These are phyloP conservation scores for Cucurbita argyrosperma DNA, from an alignment of 306 rosid genomes.

Conservation along the genomic window DNA sequence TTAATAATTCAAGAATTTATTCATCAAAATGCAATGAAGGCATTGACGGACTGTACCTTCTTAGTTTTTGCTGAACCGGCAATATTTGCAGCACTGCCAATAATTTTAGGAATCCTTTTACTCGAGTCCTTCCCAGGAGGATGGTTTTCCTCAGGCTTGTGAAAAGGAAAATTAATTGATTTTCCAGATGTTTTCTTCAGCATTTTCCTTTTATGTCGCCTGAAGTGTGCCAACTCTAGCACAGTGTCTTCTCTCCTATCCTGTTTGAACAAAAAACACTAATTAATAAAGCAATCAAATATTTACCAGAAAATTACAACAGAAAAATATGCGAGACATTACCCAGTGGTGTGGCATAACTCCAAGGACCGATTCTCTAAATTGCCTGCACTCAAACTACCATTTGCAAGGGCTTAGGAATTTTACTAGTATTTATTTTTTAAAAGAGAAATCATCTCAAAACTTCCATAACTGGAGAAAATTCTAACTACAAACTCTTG, in stretches of 20 bases:
- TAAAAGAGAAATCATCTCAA: not conserved
- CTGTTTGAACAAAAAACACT: constrained; percentile 31
- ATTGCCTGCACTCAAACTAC: constrained; percentile 94
- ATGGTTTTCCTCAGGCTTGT: constrained; percentile 93
- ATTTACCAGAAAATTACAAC: not conserved
- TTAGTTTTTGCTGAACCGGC: constrained; percentile 76
- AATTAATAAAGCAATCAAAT: not conserved
- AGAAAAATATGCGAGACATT: not conserved
- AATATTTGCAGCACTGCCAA: constrained; percentile 77
- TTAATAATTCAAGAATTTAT: not conserved
- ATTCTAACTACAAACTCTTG: not conserved
- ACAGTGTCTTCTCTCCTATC: constrained; percentile 94
- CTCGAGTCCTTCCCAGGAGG: constrained; percentile 92
- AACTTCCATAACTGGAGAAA: not conserved
- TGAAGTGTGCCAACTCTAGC: constrained; percentile 67
- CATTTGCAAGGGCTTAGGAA: constrained; percentile 26
- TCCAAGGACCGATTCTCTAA: constrained; percentile 95
- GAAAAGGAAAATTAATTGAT: constrained; percentile 40
- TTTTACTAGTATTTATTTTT: not conserved
- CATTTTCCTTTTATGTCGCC: constrained; percentile 76
- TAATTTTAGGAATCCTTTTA: constrained; percentile 77
- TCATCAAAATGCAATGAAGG: not conserved
- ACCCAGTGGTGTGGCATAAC: constrained; percentile 99
- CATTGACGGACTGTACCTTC: constrained; percentile 33
- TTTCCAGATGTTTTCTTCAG: constrained; percentile 70